These are phyloP conservation scores for Botryotinia convoluta DNA, from an alignment of 2,329 filamentous ascomycete species.

Conservation along the genomic window DNA sequence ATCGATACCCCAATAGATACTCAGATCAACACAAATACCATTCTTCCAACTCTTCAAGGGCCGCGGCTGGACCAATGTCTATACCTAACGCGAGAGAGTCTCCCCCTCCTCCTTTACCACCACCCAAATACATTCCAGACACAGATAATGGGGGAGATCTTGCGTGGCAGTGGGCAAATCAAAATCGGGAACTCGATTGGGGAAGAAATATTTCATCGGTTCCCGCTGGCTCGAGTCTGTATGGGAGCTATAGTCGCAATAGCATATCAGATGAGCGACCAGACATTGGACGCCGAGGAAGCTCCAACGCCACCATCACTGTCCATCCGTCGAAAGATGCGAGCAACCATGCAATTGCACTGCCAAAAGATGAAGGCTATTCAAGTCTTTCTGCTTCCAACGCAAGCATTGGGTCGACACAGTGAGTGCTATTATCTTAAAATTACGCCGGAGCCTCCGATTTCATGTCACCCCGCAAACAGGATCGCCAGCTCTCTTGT, in stretches of 20 bases:
- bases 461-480: background rate
- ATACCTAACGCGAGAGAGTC: constrained; percentile 56
- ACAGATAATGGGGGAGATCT: constrained; percentile 52
- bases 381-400: constrained; percentile 38
- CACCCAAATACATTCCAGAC: constrained; percentile 57
- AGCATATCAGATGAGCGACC: constrained; percentile 31
- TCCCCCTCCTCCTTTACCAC: constrained; percentile 62
- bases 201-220: constrained; percentile 44
- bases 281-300: constrained; percentile 38
- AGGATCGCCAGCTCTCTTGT: constrained; percentile 1
- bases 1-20: constrained; percentile 31
- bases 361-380: constrained; percentile 39
- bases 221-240: constrained; percentile 49
- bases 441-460: background rate
- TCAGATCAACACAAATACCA: constrained; percentile 34
- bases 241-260: constrained; percentile 43
- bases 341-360: background rate
- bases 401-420: constrained; percentile 36
- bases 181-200: constrained; percentile 47
- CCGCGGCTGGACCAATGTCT: constrained; percentile 54
- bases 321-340: constrained; percentile 43
- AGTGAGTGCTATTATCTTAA: constrained; percentile 31
- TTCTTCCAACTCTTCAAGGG: constrained; percentile 40
- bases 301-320: constrained; percentile 44
- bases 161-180: constrained; percentile 59